Evolutionary conservation across 257 asterid species (phyloP).

Genomic region (Cordia subcordata): DNA sequence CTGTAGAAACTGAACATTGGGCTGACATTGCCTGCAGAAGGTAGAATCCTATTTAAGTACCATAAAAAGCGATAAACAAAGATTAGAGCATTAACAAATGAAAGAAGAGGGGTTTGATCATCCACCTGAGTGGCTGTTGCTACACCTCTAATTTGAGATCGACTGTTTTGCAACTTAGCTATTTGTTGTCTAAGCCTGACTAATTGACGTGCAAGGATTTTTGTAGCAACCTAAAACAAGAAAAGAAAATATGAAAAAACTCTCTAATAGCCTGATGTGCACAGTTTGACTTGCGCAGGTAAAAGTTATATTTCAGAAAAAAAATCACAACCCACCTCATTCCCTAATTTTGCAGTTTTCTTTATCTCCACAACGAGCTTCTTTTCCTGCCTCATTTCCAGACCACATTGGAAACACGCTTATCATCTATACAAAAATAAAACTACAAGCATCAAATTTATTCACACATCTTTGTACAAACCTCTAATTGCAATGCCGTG

Average conservation of each 20-base stretch:
- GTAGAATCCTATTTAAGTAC: conserved; percentile 7
- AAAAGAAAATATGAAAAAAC: conserved; percentile 3
- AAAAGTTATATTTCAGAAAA: background rate
- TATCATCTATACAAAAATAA: background rate
- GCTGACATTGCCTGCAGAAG: conserved; percentile 80
- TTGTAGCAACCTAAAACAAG: conserved; percentile 69
- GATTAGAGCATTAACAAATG: conserved; percentile 8
- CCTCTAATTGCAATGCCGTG: conserved; percentile 67
- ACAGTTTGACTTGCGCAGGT: background rate
- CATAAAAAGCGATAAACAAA: background rate
- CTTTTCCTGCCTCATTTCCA: conserved; percentile 62
- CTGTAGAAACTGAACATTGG: conserved; percentile 85
- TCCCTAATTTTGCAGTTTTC: conserved; percentile 95
- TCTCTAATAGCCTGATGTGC: background rate
- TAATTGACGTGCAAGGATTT: conserved; percentile 83
- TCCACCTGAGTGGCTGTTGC: conserved; percentile 90
- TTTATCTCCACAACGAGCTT: conserved; percentile 91
- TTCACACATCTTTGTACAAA: conserved; percentile 14
- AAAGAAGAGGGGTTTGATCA: conserved; percentile 9
- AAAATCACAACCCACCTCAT: conserved; percentile 50
- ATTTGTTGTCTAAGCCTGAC: conserved; percentile 89
- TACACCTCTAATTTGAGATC: conserved; percentile 95
- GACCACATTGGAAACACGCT: conserved; percentile 3
- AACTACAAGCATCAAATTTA: background rate
- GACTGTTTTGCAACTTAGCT: conserved; percentile 86